phyloP scores from a whole-genome alignment of 2,329 filamentous ascomycete species.

The Aspergillus ochraceus region DNA sequence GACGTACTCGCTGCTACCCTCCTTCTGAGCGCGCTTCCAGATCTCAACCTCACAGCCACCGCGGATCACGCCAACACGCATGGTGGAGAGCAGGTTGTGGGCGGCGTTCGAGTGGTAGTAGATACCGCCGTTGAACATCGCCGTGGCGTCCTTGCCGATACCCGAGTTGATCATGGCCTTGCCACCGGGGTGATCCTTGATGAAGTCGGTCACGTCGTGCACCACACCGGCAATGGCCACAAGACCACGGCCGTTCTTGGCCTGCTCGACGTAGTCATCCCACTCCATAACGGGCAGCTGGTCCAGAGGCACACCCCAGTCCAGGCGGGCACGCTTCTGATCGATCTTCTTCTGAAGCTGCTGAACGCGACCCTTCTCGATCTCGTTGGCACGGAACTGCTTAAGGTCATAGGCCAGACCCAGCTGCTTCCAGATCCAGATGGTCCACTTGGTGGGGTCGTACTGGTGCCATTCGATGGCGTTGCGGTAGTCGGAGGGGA shows the following conservation, averaged over 20 bases:
- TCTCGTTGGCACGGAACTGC: conserved; percentile 88
- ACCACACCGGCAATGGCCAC: conserved; percentile 80
- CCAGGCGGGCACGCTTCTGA: conserved; percentile 76
- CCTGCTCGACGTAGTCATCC: conserved; percentile 79
- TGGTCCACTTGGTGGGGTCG: conserved; percentile 87
- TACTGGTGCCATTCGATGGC: conserved; percentile 90
- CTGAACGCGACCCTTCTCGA: conserved; percentile 87
- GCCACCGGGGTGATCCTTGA: conserved; percentile 87
- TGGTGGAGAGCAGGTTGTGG: conserved; percentile 83
- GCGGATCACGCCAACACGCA: conserved; percentile 82
- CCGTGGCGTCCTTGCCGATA: conserved; percentile 83
- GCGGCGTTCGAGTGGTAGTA: conserved; percentile 89
- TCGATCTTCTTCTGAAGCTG: conserved; percentile 92
- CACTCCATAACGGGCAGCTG: conserved; percentile 82
- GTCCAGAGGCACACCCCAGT: conserved; percentile 85
- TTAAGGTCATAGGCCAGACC: conserved; percentile 85
- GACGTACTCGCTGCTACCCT: conserved; percentile 69
- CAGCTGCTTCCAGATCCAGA: conserved; percentile 80
- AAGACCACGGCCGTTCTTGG: conserved; percentile 75
- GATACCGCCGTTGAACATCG: conserved; percentile 89
- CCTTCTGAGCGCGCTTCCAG: conserved; percentile 82
- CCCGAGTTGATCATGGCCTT: conserved; percentile 81
- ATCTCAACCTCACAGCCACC: conserved; percentile 89
- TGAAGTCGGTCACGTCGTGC: conserved; percentile 80
- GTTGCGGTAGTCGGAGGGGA: conserved; percentile 90